Conservation (phyloP, 2,329 filamentous ascomycete genomes). For the Tolypocladium ovalisporum region DNA sequence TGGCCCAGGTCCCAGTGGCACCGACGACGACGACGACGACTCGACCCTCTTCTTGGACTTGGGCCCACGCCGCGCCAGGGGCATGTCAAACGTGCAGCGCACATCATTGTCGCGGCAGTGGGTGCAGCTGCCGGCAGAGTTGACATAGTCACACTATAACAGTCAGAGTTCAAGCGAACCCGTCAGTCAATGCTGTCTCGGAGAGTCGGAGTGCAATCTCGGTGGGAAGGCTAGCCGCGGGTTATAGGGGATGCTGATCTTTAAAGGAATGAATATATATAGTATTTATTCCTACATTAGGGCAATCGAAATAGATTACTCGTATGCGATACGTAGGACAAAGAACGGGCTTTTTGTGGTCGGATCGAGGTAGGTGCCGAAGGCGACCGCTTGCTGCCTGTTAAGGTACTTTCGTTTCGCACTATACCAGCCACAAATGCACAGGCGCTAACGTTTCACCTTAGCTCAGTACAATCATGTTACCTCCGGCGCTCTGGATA, state of each 20-base stretch:
- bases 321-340: too few species aligned
- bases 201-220: too few species aligned
- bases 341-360: too few species aligned
- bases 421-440: too few species aligned
- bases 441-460: not conserved
- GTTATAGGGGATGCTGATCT: too few species aligned
- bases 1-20: constrained; percentile 6
- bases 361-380: too few species aligned
- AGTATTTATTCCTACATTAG: too few species aligned
- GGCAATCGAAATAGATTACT: too few species aligned
- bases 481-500: constrained; percentile 45
- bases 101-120: constrained; percentile 20
- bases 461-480: constrained; percentile 42
- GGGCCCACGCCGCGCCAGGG: constrained; percentile 25
- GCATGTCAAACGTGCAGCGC: constrained; percentile 25
- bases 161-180: not conserved
- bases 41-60: constrained; percentile 17
- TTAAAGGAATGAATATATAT: too few species aligned
- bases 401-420: too few species aligned
- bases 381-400: too few species aligned
- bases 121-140: constrained; percentile 13
- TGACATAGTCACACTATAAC: constrained; percentile 18
- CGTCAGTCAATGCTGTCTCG: constrained; percentile 1
- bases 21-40: constrained; percentile 4
- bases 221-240: too few species aligned